A percentile compares a stretch with the other conserved stretches of the same genome.
These are phyloP conservation scores for Russula vinacea DNA, from an alignment of 768 basidiomycete species.

Conservation along the genomic window DNA sequence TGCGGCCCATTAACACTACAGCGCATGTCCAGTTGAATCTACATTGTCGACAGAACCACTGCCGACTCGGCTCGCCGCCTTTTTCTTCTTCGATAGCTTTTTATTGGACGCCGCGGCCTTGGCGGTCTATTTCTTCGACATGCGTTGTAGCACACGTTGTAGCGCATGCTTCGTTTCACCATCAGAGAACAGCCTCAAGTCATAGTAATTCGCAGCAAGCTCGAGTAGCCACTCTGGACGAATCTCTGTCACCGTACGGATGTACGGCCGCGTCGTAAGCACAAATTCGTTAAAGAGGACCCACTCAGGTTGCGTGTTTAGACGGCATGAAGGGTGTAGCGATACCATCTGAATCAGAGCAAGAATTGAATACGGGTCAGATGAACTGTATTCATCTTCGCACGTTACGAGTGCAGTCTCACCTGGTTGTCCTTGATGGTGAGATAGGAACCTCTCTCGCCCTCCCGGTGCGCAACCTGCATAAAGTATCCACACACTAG, in stretches of 20 bases:
- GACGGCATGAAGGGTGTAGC: conserved; percentile 83
- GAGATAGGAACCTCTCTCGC: conserved; percentile 79
- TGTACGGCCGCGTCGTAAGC: conserved; percentile 81
- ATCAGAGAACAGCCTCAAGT: conserved; percentile 57
- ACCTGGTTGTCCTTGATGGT: conserved; percentile 96
- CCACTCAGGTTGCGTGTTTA: conserved; percentile 88
- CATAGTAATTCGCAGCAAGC: conserved; percentile 64
- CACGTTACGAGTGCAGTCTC: conserved; percentile 28
- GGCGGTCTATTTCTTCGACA: conserved; percentile 7
- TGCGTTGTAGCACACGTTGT: background rate
- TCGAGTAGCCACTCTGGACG: conserved; percentile 81
- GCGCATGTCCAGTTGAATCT: background rate
- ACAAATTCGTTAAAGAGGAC: conserved; percentile 94
- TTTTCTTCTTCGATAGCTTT: conserved; percentile 11
- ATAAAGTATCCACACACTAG: conserved; percentile 95
- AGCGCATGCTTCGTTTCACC: conserved; percentile 65
- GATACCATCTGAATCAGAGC: conserved; percentile 51
- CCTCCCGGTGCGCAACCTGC: conserved; percentile 95
- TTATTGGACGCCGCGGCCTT: background rate
- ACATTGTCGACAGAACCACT: background rate
- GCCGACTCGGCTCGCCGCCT: background rate
- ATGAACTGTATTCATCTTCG: background rate
- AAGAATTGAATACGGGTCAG: conserved; percentile 36
- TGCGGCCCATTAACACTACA: conserved; percentile 34
- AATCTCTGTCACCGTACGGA: conserved; percentile 90